Evolutionary conservation across 345 rosid genomes (phyloP).

Genomic region (Pugionium cornutum): DNA sequence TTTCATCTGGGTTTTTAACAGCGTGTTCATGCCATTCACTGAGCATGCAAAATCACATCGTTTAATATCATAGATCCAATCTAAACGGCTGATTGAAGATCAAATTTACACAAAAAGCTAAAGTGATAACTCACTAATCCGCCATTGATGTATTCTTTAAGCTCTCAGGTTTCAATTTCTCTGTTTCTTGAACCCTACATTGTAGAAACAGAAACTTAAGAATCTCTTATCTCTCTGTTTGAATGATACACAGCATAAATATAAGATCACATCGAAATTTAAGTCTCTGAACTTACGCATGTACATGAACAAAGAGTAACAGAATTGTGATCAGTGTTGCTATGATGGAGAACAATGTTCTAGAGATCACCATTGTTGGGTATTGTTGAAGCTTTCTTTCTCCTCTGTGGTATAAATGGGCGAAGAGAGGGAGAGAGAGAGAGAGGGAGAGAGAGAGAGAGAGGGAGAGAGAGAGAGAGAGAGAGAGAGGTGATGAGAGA

Average conservation of each 20-base stretch:
- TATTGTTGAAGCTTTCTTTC: conserved; percentile 12
- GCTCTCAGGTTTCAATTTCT: conserved; percentile 36
- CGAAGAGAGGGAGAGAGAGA: not conserved
- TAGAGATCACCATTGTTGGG: conserved; percentile 51
- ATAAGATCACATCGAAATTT: not conserved
- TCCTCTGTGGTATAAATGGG: not conserved
- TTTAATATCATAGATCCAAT: conserved; percentile 26
- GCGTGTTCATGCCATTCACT: conserved; percentile 57
- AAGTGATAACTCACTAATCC: conserved; percentile 49
- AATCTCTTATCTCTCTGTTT: not conserved
- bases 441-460: not conserved
- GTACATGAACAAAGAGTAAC: conserved; percentile 37
- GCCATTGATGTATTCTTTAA: conserved; percentile 54
- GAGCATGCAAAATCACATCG: conserved; percentile 16
- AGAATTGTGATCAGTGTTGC: conserved; percentile 40
- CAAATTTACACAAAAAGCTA: not conserved
- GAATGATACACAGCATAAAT: not conserved
- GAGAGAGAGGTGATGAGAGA: conserved; percentile 14
- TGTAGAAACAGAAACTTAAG: not conserved
- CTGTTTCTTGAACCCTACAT: conserved; percentile 43
- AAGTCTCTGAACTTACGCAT: conserved; percentile 35
- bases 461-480: conserved; percentile 4
- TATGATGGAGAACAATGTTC: conserved; percentile 35
- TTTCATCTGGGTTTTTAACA: conserved; percentile 61
- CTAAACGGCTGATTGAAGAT: conserved; percentile 10